Base-by-base conservation (phyloP, 139 green algal genomes). In the Nannochloris sp. region DNA sequence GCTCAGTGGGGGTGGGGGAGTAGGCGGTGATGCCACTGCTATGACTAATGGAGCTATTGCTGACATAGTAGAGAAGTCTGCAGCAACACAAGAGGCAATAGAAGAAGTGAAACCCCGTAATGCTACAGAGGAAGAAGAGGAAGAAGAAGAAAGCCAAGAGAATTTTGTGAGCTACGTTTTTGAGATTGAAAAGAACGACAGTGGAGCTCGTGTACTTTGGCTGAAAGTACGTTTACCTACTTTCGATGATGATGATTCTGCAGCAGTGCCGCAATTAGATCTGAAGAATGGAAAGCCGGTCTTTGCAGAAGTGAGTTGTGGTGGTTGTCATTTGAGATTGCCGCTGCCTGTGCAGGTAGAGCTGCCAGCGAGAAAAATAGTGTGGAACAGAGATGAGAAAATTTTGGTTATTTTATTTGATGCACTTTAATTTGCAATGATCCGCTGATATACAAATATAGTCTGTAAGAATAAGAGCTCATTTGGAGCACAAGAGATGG, bases 81-180 rank as follows among this genome's bases (percentile, higher is more conserved):
- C 27, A 67, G n/a, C 54, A 63, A 35, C 19, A 57, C n/a, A 19
- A 56, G 13, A 8, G 60, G 51, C 38, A 65, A 62, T 27, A 76
- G 72, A 46, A 42, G 37, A 27, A 67, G n/a, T 3, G 6, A 25
- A 32, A 53, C 63, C 33, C 37, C 42, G 4, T n/a, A 54, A 8
- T 23, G 51, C 32, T 54, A 55, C 33, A 10, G 27, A 14, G 4
- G 9, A 24, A 8, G 54, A 15, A 4, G 55, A 42, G 44, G 8
- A 34, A 25, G 14, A 19, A 6, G 8, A 54, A 38, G 24, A 32
- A 31, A 6, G 44, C 19, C 37, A n/a, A 32, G 29, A 45, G 54
- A 34, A 61, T 29, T 19, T 48, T 34, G 34, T 24, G 25, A 15
- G 45, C 19, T 7, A 10, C 12, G 23, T 5, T 7, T 34, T 8